Percentiles rank a stretch among this genome's conserved stretches.
Conservation (phyloP, 306 rosid species). For the Gillenia trifoliata region DNA sequence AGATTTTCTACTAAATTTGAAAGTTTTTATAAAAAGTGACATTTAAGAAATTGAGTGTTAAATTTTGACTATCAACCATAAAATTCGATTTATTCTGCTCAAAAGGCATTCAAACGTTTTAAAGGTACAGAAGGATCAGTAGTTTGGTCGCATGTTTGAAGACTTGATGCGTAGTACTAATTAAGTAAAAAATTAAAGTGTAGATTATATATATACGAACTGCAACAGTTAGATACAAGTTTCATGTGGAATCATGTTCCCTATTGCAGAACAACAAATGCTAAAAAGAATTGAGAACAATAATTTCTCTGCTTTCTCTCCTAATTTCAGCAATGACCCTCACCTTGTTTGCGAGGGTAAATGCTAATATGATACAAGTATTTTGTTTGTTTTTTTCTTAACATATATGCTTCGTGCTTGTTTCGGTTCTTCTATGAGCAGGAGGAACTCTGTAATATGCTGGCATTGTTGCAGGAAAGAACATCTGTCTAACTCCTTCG, state of each 20-base stretch:
- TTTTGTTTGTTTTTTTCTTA: neutral
- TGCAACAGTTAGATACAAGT: neutral
- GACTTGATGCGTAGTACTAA: too few relatives aligned
- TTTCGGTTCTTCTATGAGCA: too few relatives aligned
- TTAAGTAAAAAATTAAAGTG: too few relatives aligned
- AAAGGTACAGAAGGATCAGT: too few relatives aligned
- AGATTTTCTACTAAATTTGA: too few relatives aligned
- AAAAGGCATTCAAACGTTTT: too few relatives aligned
- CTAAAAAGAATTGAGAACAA: neutral
- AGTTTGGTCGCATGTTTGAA: too few relatives aligned
- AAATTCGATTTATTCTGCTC: too few relatives aligned
- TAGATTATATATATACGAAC: neutral
- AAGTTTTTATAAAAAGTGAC: too few relatives aligned
- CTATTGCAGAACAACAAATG: neutral
- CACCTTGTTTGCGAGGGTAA: neutral
- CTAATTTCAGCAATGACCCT: neutral
- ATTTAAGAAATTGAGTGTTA: too few relatives aligned
- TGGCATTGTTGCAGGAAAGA: conserved; percentile 10
- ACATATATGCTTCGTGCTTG: neutral
- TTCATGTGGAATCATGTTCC: neutral
- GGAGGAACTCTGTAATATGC: neutral
- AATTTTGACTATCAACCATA: too few relatives aligned
- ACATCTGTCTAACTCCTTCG: conserved; percentile 81
- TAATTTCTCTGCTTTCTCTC: neutral
- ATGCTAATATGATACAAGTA: neutral